These are phyloP conservation scores for Parietichytrium sp. DNA, from an alignment of 108 stramenopile species.

Conservation along the genomic window DNA sequence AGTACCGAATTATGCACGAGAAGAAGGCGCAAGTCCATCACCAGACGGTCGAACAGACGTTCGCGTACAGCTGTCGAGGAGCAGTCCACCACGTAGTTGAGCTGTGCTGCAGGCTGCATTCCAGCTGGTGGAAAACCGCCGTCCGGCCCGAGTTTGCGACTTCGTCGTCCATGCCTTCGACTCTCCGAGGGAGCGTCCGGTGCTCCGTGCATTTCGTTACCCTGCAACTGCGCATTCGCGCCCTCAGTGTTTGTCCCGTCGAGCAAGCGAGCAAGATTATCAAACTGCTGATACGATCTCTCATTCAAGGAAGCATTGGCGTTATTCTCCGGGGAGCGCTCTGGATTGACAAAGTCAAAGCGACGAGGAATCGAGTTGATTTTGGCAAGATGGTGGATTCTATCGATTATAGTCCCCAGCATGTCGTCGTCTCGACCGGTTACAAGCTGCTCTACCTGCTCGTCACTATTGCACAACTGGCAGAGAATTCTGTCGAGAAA, in stretches of 20 bases:
- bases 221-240: too few species aligned
- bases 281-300: too few species aligned
- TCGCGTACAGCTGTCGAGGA: background rate
- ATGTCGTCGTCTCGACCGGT: background rate
- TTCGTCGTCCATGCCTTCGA: too few species aligned
- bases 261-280: too few species aligned
- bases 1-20: background rate
- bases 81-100: background rate
- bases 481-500: slow-evolving; percentile 8
- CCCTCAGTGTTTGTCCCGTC: too few species aligned
- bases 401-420: background rate
- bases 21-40: slow-evolving; percentile 22
- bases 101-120: background rate
- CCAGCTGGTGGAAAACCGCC: slow-evolving; percentile 20
- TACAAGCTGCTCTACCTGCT: slow-evolving; percentile 16
- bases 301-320: too few species aligned
- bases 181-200: too few species aligned
- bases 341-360: background rate
- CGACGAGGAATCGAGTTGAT: background rate
- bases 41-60: slow-evolving; percentile 3
- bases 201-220: too few species aligned
- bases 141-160: background rate
- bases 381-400: background rate
- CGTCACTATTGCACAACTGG: background rate
- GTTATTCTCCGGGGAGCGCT: too few species aligned